These are phyloP conservation scores for Eucalyptus camaldulensis DNA, from an alignment of 345 rosid genomes.

Conservation along the genomic window DNA sequence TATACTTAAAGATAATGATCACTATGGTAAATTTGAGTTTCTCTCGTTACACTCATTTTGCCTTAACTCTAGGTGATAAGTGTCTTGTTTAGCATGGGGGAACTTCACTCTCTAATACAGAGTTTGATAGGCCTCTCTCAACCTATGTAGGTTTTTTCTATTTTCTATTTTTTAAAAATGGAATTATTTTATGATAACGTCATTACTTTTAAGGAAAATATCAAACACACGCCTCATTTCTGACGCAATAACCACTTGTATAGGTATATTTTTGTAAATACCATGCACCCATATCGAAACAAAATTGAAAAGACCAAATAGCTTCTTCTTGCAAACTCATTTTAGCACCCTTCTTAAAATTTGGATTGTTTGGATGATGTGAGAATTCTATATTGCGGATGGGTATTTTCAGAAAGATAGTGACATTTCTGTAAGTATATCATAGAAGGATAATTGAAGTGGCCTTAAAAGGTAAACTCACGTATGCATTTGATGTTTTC, in stretches of 20 bases:
- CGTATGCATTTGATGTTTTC: fast-evolving
- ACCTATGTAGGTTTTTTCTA: not conserved
- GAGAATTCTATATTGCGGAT: not conserved
- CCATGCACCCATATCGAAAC: not conserved
- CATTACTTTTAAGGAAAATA: not conserved
- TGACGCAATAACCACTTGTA: too few species aligned
- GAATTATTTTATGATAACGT: too few species aligned
- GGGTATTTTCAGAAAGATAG: not conserved
- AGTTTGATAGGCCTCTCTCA: not conserved
- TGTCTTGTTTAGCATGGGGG: not conserved
- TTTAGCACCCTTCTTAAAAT: not conserved
- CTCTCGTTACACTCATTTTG: not conserved
- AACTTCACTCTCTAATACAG: not conserved
- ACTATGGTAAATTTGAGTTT: not conserved
- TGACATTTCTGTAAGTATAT: not conserved
- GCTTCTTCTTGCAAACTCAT: not conserved
- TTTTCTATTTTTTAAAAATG: too few species aligned
- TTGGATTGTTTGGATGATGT: not conserved
- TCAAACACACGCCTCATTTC: fast-evolving
- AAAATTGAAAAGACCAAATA: not conserved
- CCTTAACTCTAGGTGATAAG: not conserved
- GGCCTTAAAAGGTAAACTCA: not conserved
- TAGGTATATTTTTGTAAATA: not conserved
- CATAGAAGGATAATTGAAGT: not conserved
- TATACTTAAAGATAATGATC: fast-evolving